Evolutionary conservation across 345 rosid genomes (phyloP).

Genomic region (Eucalyptus pauciflora): DNA sequence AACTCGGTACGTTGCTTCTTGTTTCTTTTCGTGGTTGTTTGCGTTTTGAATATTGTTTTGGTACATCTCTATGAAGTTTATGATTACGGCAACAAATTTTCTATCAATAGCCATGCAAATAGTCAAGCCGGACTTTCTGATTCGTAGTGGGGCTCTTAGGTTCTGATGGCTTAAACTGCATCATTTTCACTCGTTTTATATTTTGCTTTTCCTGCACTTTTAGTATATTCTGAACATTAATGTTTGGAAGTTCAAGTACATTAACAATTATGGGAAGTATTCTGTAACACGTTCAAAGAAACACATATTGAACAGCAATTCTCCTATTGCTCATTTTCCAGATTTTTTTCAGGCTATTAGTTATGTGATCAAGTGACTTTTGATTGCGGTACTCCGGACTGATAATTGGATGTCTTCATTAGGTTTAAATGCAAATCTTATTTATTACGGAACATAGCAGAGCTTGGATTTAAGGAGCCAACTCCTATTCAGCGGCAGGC

Average conservation of each 20-base stretch:
- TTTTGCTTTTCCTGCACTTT: not conserved
- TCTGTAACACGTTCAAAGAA: not conserved
- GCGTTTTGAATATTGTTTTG: not conserved
- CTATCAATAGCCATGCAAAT: not conserved
- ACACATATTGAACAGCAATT: not conserved
- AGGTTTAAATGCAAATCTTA: conserved; percentile 65
- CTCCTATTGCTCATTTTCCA: not conserved
- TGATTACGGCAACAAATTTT: not conserved
- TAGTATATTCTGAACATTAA: not conserved
- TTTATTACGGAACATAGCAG: conserved; percentile 55
- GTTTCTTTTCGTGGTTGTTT: not conserved
- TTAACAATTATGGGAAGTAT: not conserved
- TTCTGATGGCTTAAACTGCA: not conserved
- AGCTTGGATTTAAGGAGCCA: conserved; percentile 88
- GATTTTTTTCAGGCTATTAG: not conserved
- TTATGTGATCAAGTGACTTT: not conserved
- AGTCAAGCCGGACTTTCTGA: not conserved
- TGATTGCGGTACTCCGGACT: not conserved
- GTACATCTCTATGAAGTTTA: not conserved
- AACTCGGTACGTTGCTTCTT: conserved; percentile 33
- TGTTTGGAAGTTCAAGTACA: not conserved
- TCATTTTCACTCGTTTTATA: not conserved
- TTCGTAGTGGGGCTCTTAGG: fast-evolving
- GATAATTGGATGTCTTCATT: not conserved
- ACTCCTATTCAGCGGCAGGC: conserved; percentile 99